These are phyloP conservation scores for Heimioporus sp. DNA, from an alignment of 768 basidiomycete genomes.

Conservation along the genomic window DNA sequence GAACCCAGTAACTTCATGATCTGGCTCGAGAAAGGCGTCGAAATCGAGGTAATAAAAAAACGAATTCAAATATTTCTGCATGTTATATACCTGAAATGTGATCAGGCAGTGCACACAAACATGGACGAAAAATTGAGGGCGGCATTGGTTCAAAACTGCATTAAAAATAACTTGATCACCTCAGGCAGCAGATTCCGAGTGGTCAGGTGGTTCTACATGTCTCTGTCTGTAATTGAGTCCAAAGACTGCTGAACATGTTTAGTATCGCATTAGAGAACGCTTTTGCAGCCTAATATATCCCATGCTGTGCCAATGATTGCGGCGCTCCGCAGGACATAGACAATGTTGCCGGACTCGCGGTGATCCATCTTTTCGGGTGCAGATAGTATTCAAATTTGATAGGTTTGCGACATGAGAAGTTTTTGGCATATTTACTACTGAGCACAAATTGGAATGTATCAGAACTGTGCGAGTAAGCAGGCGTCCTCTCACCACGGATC, in stretches of 20 bases:
- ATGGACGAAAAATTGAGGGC: slow-evolving; percentile 7
- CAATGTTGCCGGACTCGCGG: no score
- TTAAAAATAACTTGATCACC: not conserved
- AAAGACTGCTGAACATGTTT: not conserved
- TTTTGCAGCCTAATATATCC: no score
- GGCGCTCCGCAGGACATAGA: no score
- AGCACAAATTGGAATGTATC: no score
- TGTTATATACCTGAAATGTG: slow-evolving; percentile 39
- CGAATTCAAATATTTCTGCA: not conserved
- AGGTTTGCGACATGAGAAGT: no score
- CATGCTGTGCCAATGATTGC: no score
- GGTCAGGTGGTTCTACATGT: not conserved
- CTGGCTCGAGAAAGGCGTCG: not conserved
- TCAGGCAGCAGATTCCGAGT: not conserved
- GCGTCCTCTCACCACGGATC: no score
- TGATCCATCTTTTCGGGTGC: no score
- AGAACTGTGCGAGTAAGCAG: no score
- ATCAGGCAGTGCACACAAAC: slow-evolving; percentile 47
- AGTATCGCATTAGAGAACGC: no score
- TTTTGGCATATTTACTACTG: no score
- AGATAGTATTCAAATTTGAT: no score
- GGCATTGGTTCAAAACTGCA: not conserved
- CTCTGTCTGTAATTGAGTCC: not conserved
- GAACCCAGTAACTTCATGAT: slow-evolving; percentile 5
- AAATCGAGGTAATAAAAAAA: not conserved